phyloP scores from a whole-genome alignment of 2,329 filamentous ascomycete species.

The Mollisiaceae sp. region DNA sequence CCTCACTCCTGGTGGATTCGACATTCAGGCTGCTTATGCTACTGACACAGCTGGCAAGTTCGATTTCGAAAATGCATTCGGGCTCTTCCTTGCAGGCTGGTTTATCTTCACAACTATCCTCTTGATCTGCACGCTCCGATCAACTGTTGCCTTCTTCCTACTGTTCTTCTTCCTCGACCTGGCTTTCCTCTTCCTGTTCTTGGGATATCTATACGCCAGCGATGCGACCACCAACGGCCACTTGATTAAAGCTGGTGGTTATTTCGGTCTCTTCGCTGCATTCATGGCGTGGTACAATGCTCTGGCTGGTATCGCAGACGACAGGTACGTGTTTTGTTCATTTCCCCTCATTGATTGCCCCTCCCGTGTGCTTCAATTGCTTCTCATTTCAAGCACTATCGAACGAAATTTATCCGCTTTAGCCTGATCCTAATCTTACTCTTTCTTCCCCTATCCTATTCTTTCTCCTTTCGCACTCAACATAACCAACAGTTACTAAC shows the following conservation, averaged over 20 bases:
- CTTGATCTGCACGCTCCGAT: conserved; percentile 61
- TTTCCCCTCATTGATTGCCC: neutral
- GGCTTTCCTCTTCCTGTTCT: conserved; percentile 61
- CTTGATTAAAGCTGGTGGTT: conserved; percentile 73
- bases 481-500: conserved; percentile 9
- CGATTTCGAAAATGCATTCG: conserved; percentile 57
- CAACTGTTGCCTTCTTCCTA: conserved; percentile 64
- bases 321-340: conserved; percentile 52
- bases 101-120: conserved; percentile 67
- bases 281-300: conserved; percentile 90
- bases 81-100: conserved; percentile 64
- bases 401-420: conserved; percentile 10
- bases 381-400: neutral
- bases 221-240: conserved; percentile 47
- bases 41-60: conserved; percentile 37
- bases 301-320: conserved; percentile 79
- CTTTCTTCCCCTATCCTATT: neutral
- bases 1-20: conserved; percentile 61
- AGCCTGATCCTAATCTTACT: conserved; percentile 8
- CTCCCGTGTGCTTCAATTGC: neutral
- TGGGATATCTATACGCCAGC: conserved; percentile 43
- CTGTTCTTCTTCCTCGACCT: conserved; percentile 64
- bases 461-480: neutral
- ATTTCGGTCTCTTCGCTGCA: conserved; percentile 80
- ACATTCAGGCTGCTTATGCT: conserved; percentile 48